Evolutionary conservation across 345 rosid genomes (phyloP).

Genomic region (Brassica incana): DNA sequence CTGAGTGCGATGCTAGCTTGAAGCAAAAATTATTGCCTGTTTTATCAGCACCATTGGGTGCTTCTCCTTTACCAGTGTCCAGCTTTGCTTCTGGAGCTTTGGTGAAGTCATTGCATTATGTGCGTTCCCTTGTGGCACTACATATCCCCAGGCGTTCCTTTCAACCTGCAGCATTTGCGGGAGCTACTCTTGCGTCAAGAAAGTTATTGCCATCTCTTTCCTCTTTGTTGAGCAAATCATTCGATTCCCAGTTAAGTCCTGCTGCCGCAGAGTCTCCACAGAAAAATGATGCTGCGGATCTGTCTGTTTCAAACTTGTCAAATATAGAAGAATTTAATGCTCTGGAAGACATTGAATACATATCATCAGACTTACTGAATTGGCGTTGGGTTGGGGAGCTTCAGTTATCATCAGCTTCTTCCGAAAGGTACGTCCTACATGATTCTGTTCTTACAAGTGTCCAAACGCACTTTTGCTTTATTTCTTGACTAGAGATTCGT

Average conservation of each 20-base stretch:
- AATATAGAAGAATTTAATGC: slow-evolving; percentile 60
- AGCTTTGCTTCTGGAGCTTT: slow-evolving; percentile 82
- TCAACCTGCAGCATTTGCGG: slow-evolving; percentile 88
- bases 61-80: slow-evolving; percentile 79
- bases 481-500: slow-evolving; percentile 2
- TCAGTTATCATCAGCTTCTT: slow-evolving; percentile 49
- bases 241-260: slow-evolving; percentile 75
- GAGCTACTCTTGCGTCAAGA: slow-evolving; percentile 71
- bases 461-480: slow-evolving; percentile 8
- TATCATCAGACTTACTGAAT: slow-evolving; percentile 72
- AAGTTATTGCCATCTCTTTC: slow-evolving; percentile 81
- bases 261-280: slow-evolving; percentile 66
- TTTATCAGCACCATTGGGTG: slow-evolving; percentile 45
- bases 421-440: slow-evolving; percentile 63
- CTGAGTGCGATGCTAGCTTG: slow-evolving; percentile 70
- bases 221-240: slow-evolving; percentile 81
- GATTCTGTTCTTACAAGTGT: slow-evolving; percentile 8
- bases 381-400: slow-evolving; percentile 90
- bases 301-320: slow-evolving; percentile 66
- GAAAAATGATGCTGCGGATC: slow-evolving; percentile 56
- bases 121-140: slow-evolving; percentile 85
- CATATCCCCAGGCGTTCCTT: slow-evolving; percentile 85
- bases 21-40: slow-evolving; percentile 51
- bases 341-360: slow-evolving; percentile 65
- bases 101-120: slow-evolving; percentile 92